phyloP scores from a whole-genome alignment of 2,329 filamentous ascomycete genomes.

The Aspergillus fumigatus region DNA sequence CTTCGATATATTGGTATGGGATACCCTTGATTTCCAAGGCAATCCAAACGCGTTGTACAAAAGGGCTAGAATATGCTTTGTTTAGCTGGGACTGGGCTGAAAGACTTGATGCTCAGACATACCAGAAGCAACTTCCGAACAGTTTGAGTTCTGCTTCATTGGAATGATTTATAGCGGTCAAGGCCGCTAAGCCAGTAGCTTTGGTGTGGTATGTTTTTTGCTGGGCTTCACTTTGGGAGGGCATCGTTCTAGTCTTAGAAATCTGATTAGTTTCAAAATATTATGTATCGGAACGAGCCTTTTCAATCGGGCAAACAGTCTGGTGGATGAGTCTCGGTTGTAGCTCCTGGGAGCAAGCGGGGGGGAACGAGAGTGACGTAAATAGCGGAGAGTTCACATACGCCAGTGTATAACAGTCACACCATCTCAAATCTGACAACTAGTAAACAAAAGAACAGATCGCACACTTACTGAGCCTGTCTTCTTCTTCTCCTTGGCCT shows the following conservation, averaged over 20 bases:
- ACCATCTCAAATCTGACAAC: background rate
- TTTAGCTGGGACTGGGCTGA: constrained; percentile 12
- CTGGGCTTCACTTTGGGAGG: constrained; percentile 44
- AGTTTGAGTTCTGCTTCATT: constrained; percentile 69
- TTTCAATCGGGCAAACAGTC: background rate
- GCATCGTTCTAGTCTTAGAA: constrained; percentile 35
- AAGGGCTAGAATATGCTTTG: constrained; percentile 54
- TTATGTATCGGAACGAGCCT: background rate
- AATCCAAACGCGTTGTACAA: constrained; percentile 86
- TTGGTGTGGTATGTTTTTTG: constrained; percentile 69
- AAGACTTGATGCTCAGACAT: constrained; percentile 23
- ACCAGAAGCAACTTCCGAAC: constrained; percentile 83
- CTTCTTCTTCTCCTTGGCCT: constrained; percentile 63
- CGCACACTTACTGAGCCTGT: constrained; percentile 43
- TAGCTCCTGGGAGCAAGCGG: background rate
- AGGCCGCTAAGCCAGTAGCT: constrained; percentile 65
- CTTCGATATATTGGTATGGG: constrained; percentile 80
- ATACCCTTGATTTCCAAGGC: constrained; percentile 75
- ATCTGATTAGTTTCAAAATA: constrained; percentile 5
- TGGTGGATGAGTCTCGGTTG: background rate
- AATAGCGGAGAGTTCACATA: background rate
- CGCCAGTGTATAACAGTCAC: background rate
- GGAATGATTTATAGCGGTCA: constrained; percentile 66
- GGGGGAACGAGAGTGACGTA: too few species aligned
- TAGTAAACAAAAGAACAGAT: background rate